phyloP scores from a whole-genome alignment of 78 protist species.

The Protostelium mycophagum region DNA sequence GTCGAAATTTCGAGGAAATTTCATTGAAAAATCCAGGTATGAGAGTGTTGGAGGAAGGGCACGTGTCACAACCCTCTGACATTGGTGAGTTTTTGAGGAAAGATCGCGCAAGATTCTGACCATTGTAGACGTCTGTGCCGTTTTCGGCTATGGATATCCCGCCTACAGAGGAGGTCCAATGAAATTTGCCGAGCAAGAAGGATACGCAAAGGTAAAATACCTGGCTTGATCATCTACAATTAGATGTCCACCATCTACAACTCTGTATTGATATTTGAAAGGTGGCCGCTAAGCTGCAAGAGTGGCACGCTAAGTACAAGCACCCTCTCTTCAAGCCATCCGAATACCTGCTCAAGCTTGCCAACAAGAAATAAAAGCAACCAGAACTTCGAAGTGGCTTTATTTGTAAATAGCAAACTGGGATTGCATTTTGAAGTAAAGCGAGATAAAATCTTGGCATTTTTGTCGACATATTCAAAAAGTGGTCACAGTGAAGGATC shows the following conservation, averaged over 20 bases:
- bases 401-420: too few relatives aligned
- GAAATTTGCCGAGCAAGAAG: neutral
- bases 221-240: too few relatives aligned
- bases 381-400: too few relatives aligned
- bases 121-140: slow-evolving; percentile 38
- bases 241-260: too few relatives aligned
- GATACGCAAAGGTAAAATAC: neutral
- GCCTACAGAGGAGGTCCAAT: slow-evolving; percentile 34
- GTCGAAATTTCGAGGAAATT: neutral
- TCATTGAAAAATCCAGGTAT: neutral
- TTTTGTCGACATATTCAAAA: too few relatives aligned
- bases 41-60: neutral
- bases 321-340: neutral
- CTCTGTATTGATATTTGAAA: too few relatives aligned
- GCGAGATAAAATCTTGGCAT: too few relatives aligned
- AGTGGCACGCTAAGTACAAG: neutral
- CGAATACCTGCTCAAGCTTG: neutral
- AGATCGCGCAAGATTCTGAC: too few relatives aligned
- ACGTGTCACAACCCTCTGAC: slow-evolving; percentile 18
- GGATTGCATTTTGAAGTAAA: too few relatives aligned
- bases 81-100: too few relatives aligned
- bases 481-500: too few relatives aligned
- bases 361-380: neutral
- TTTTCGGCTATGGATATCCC: slow-evolving; percentile 51
- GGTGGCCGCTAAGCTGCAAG: neutral